Conservation (phyloP, 352 stramenopile genomes). For the Phytopythium kandeliae region DNA sequence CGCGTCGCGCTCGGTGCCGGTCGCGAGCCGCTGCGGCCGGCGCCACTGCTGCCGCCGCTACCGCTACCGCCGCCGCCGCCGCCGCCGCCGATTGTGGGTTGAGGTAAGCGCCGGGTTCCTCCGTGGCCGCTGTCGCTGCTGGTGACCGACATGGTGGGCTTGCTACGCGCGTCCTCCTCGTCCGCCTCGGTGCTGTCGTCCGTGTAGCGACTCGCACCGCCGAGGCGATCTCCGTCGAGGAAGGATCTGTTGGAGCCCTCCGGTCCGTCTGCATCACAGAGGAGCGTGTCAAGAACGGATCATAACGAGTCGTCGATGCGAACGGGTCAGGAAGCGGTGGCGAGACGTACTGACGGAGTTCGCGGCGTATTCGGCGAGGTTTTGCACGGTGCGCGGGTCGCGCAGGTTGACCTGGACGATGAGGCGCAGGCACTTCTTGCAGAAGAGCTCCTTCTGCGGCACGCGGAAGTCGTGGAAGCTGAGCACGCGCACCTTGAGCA, state of each 20-base stretch:
- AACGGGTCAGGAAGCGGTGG: slow-evolving; percentile 1
- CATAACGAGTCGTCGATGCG: too few species aligned
- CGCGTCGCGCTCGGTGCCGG: not conserved
- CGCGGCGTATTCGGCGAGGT: slow-evolving; percentile 33
- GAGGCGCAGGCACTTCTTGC: slow-evolving; percentile 62
- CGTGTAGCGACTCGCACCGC: slow-evolving; percentile 19
- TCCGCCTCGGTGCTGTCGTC: slow-evolving; percentile 22
- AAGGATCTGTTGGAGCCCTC: slow-evolving; percentile 17
- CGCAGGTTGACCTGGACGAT: slow-evolving; percentile 58
- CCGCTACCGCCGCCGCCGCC: slow-evolving; percentile 1
- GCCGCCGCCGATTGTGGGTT: slow-evolving; percentile 15
- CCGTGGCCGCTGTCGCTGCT: slow-evolving; percentile 21
- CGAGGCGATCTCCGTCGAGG: slow-evolving; percentile 13
- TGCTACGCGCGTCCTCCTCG: slow-evolving; percentile 6
- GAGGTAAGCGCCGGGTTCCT: slow-evolving; percentile 13
- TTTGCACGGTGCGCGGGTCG: slow-evolving; percentile 35
- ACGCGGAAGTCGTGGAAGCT: slow-evolving; percentile 54
- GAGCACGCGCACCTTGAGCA: slow-evolving; percentile 56
- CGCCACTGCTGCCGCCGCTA: not conserved
- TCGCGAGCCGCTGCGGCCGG: not conserved
- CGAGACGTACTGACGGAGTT: slow-evolving; percentile 19
- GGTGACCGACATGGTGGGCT: slow-evolving; percentile 9
- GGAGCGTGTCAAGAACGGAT: too few species aligned
- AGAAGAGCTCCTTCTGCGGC: slow-evolving; percentile 48
- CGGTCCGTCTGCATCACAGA: slow-evolving; percentile 7